Percentiles rank a stretch among this genome's conserved stretches.
Evolutionary conservation across 805 yeast genomes (phyloP).

Genomic region (Saccharomycopsis sp.): DNA sequence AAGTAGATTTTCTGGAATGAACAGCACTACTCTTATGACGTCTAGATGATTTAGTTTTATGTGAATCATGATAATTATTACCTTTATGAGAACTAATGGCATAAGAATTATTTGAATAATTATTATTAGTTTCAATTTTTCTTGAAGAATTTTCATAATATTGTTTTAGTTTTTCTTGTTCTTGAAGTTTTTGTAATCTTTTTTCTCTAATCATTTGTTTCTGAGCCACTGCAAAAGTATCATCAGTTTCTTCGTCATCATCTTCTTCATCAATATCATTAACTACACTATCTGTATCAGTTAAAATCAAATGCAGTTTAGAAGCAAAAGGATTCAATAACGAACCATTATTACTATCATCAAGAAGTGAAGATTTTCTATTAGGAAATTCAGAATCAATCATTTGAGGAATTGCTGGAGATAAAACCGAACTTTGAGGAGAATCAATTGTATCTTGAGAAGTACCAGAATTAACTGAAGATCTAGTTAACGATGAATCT

Average conservation of each 20-base stretch:
- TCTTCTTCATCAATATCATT: slow-evolving; percentile 2
- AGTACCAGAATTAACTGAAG: not conserved
- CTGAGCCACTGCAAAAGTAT: slow-evolving; percentile 2
- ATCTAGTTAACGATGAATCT: not conserved
- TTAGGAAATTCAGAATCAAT: not conserved
- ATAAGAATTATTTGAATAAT: not conserved
- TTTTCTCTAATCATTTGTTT: slow-evolving; percentile 6
- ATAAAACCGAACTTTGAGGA: slow-evolving; percentile 5
- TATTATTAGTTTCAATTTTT: not conserved
- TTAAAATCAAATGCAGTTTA: not conserved
- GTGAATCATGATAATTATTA: too few species aligned
- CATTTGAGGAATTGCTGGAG: slow-evolving; percentile 4
- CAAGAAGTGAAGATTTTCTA: not conserved
- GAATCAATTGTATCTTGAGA: slow-evolving; percentile 3
- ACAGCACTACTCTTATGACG: not conserved
- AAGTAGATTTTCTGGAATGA: not conserved
- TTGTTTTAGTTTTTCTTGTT: slow-evolving; percentile 3
- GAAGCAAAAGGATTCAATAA: not conserved
- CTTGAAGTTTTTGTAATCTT: slow-evolving; percentile 9
- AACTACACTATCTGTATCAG: not conserved
- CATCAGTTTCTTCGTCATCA: not conserved
- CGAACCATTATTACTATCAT: not conserved
- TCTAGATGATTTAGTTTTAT: not conserved
- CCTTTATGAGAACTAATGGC: not conserved
- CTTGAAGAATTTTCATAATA: slow-evolving; percentile 4